Conservation (phyloP, 2,329 filamentous ascomycete genomes). For the Drechslerella coelobrocha region DNA sequence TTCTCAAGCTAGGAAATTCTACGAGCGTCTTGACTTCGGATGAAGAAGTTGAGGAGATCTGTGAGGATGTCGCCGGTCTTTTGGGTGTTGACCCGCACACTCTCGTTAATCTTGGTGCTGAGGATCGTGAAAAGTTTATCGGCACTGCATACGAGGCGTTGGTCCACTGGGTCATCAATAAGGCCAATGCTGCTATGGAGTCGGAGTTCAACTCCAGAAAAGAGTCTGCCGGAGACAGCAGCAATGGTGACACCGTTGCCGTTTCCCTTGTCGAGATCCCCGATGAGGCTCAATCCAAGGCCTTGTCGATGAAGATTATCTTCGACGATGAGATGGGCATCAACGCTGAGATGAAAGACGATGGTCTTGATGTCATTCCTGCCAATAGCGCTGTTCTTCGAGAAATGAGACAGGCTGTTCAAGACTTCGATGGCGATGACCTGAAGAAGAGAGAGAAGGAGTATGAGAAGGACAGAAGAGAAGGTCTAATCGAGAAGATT, state of each 20-base stretch:
- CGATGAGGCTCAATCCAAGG: conserved; percentile 79
- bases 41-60: conserved; percentile 82
- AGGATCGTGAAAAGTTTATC: conserved; percentile 82
- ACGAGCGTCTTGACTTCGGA: conserved; percentile 83
- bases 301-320: conserved; percentile 83
- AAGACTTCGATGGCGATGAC: conserved; percentile 76
- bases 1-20: conserved; percentile 91
- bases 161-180: conserved; percentile 90
- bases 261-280: conserved; percentile 89
- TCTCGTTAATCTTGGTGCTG: conserved; percentile 76
- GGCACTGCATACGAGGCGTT: conserved; percentile 89
- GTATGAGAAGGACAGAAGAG: conserved; percentile 78
- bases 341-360: conserved; percentile 95
- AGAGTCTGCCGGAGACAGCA: conserved; percentile 71
- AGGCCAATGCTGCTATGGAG: conserved; percentile 84
- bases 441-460: conserved; percentile 73
- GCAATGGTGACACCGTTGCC: conserved; percentile 82
- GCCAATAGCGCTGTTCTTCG: conserved; percentile 82
- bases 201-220: conserved; percentile 73
- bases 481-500: conserved; percentile 84
- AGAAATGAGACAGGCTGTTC: conserved; percentile 84
- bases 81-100: conserved; percentile 86
- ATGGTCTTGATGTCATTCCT: conserved; percentile 78
- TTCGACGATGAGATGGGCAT: conserved; percentile 94
- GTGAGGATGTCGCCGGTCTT: conserved; percentile 86